Conservation (phyloP, 495 filamentous ascomycete genomes). For the Aspergillus campestris region DNA sequence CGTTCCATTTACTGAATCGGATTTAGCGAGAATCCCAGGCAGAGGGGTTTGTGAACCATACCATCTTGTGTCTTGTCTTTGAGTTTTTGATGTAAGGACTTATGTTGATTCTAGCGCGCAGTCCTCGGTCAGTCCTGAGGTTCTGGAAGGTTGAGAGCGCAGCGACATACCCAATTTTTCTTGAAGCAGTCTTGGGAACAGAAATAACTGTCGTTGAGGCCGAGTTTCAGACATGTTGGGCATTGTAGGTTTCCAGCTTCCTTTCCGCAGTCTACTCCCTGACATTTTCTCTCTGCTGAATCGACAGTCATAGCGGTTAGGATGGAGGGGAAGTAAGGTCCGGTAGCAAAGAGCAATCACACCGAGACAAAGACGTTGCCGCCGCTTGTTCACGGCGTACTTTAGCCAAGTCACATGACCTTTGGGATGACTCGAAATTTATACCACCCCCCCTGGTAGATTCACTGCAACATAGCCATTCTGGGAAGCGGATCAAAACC, state of each 20-base stretch:
- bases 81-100: slow-evolving; percentile 60
- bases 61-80: slow-evolving; percentile 22
- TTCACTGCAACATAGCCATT: too few species aligned
- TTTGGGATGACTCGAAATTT: too few species aligned
- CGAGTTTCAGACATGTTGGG: slow-evolving; percentile 73
- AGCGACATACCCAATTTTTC: slow-evolving; percentile 66
- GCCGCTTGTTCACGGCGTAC: too few species aligned
- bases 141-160: slow-evolving; percentile 10
- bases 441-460: too few species aligned
- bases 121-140: neutral
- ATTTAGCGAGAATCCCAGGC: slow-evolving; percentile 55
- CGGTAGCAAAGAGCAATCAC: too few species aligned
- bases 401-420: too few species aligned
- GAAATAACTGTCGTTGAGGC: slow-evolving; percentile 70
- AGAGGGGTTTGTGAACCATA: slow-evolving; percentile 50
- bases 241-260: slow-evolving; percentile 72
- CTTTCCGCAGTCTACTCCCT: slow-evolving; percentile 65
- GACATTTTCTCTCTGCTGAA: slow-evolving; percentile 32
- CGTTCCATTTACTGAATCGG: slow-evolving; percentile 58
- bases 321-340: too few species aligned
- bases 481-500: too few species aligned
- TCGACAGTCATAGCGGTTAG: too few species aligned
- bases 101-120: slow-evolving; percentile 53
- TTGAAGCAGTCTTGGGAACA: slow-evolving; percentile 92
- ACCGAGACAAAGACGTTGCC: too few species aligned